Percentiles rank a stretch among this genome's conserved stretches.
Evolutionary conservation across 345 rosid genomes (phyloP).

Genomic region (Angophora floribunda): DNA sequence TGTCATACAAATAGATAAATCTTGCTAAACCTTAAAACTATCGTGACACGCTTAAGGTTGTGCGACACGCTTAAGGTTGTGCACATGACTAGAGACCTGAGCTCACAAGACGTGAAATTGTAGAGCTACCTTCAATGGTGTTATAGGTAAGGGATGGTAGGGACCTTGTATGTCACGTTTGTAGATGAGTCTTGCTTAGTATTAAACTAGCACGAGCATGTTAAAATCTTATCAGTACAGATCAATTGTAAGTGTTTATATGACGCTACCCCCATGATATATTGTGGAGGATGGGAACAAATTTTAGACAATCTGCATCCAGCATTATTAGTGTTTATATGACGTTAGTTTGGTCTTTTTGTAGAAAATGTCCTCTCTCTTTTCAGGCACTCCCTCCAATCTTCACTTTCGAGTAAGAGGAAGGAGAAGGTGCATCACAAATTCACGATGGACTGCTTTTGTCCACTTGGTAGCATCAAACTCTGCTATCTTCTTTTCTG

Average conservation of each 20-base stretch:
- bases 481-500: not conserved
- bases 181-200: not conserved
- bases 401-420: not conserved
- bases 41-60: too few relatives aligned
- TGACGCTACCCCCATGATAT: not conserved
- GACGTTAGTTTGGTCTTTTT: not conserved
- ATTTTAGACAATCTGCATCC: not conserved
- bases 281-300: not conserved
- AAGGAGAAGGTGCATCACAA: not conserved
- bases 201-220: not conserved
- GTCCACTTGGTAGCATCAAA: not conserved
- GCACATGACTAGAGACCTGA: too few relatives aligned
- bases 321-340: not conserved
- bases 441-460: not conserved
- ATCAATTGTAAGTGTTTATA: not conserved
- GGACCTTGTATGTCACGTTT: not conserved
- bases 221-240: not conserved
- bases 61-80: too few relatives aligned
- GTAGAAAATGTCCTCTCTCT: not conserved
- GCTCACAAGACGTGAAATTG: too few relatives aligned
- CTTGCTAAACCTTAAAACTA: too few relatives aligned
- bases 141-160: too few relatives aligned
- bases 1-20: not conserved
- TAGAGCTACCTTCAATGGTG: too few relatives aligned
- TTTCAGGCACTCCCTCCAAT: not conserved